These are phyloP conservation scores for Calonectria fujianensis DNA, from an alignment of 2,329 filamentous ascomycete genomes.

Conservation along the genomic window DNA sequence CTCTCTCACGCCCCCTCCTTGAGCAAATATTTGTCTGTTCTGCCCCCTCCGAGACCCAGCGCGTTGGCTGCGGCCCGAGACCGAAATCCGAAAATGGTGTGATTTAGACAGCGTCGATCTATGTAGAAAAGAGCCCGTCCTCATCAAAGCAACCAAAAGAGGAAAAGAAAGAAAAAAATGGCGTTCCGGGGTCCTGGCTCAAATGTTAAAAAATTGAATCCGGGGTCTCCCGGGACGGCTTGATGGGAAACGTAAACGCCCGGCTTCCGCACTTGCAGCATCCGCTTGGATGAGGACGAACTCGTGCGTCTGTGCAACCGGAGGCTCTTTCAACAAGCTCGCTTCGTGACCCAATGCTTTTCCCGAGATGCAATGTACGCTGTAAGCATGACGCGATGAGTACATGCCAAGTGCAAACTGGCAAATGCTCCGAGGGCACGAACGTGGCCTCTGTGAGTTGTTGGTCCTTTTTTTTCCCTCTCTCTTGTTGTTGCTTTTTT, in stretches of 20 bases:
- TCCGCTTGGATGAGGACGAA: slow-evolving; percentile 21
- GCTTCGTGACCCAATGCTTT: slow-evolving; percentile 21
- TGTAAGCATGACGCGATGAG: slow-evolving; percentile 25
- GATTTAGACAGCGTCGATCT: slow-evolving; percentile 17
- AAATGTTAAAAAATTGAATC: slow-evolving; percentile 31
- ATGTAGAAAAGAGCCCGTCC: slow-evolving; percentile 7
- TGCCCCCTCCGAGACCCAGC: neutral
- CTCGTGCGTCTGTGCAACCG: slow-evolving; percentile 29
- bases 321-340: slow-evolving; percentile 27
- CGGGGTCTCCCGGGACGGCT: slow-evolving; percentile 40
- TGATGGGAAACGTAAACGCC: slow-evolving; percentile 42
- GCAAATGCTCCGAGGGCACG: slow-evolving; percentile 17
- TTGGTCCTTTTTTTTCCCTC: slow-evolving; percentile 39
- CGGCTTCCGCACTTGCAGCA: slow-evolving; percentile 40
- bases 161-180: neutral
- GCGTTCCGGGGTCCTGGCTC: slow-evolving; percentile 6
- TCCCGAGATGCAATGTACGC: slow-evolving; percentile 10
- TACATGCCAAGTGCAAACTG: slow-evolving; percentile 39
- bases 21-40: slow-evolving; percentile 16
- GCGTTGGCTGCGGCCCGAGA: slow-evolving; percentile 9
- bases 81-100: slow-evolving; percentile 39
- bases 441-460: slow-evolving; percentile 28
- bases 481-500: slow-evolving; percentile 39
- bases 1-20: neutral
- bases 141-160: neutral